Evolutionary conservation across 345 rosid species (phyloP).

Genomic region (Pistacia integerrima): DNA sequence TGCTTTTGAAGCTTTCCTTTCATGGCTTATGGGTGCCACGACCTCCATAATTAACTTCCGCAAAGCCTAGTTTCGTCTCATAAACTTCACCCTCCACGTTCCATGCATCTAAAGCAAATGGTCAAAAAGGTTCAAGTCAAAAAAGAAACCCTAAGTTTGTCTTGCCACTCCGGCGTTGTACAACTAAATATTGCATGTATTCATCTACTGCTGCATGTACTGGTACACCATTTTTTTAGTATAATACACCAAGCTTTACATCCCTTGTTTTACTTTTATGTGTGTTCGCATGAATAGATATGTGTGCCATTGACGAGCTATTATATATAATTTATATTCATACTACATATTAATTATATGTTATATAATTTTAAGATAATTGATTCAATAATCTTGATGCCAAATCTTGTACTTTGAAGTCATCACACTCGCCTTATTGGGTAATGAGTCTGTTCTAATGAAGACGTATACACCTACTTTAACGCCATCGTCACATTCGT

Average conservation of each 20-base stretch:
- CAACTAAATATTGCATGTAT: background rate
- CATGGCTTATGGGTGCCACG: background rate
- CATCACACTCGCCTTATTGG: too few relatives aligned
- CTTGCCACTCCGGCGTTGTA: background rate
- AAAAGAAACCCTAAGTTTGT: background rate
- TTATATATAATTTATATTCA: too few relatives aligned
- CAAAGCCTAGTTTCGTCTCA: slow-evolving; percentile 13
- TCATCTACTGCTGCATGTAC: background rate
- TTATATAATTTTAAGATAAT: too few relatives aligned
- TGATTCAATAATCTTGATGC: too few relatives aligned
- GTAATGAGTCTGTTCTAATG: too few relatives aligned
- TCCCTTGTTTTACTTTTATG: background rate
- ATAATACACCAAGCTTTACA: background rate
- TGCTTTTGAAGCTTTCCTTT: slow-evolving; percentile 12
- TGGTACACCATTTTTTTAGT: background rate
- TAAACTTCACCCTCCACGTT: background rate
- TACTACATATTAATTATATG: too few relatives aligned
- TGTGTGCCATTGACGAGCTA: too few relatives aligned
- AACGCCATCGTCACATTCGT: too few relatives aligned
- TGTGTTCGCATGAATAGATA: too few relatives aligned
- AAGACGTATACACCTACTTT: too few relatives aligned
- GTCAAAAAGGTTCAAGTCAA: slow-evolving; percentile 14
- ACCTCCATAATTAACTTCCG: background rate
- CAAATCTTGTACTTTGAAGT: too few relatives aligned
- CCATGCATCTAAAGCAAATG: background rate